These are phyloP conservation scores for Coniochaeta sp. DNA, from an alignment of 2,329 filamentous ascomycete species.

Conservation along the genomic window DNA sequence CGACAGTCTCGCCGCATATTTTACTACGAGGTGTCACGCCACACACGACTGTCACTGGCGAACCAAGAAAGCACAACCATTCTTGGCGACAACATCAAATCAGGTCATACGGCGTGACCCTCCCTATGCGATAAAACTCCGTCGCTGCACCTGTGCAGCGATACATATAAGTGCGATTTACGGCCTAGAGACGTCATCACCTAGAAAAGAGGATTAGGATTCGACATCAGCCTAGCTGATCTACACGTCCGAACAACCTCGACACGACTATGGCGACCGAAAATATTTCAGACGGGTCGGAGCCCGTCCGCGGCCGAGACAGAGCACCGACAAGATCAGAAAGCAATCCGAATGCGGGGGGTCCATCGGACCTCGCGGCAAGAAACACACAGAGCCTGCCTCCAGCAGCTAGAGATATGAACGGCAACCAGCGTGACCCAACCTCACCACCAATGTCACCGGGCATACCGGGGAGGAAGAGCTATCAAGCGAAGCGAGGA, in stretches of 20 bases:
- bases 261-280: not conserved
- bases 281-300: not conserved
- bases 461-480: conserved; percentile 13
- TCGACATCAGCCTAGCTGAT: not conserved
- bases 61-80: not conserved
- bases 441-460: not conserved
- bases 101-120: not conserved
- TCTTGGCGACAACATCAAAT: not conserved
- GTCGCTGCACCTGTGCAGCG: not conserved
- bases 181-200: not conserved
- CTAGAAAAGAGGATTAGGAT: not conserved
- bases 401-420: not conserved
- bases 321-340: not conserved
- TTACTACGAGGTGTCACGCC: not conserved
- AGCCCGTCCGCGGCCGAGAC: not conserved
- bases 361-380: not conserved
- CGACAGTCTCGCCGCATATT: not conserved
- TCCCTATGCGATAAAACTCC: not conserved
- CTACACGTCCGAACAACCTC: not conserved
- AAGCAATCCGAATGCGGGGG: not conserved
- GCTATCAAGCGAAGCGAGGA: conserved; percentile 37
- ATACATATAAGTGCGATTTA: not conserved
- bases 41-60: not conserved
- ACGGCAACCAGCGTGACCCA: not conserved
- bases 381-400: not conserved